Conservation (phyloP, 129 eudicot species). For the Mikania micrantha region DNA sequence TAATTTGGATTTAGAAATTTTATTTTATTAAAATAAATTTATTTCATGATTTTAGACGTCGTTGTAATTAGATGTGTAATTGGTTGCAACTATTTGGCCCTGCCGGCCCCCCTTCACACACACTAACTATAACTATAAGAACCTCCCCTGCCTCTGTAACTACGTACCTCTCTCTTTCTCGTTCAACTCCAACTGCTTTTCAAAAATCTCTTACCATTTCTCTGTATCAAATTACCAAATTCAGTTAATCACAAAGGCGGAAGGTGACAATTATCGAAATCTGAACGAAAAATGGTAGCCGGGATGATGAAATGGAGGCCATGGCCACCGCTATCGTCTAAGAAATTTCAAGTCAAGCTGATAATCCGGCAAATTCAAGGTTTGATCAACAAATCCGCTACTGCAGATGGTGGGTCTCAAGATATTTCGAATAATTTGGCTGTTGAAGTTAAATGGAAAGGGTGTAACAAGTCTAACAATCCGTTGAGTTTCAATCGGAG, state of each 20-base stretch:
- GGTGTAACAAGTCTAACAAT: slow-evolving; percentile 39
- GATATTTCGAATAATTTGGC: slow-evolving; percentile 26
- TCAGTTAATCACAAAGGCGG: neutral
- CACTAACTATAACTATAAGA: slow-evolving; percentile 9
- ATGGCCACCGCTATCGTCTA: slow-evolving; percentile 51
- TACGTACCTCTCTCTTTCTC: slow-evolving; percentile 11
- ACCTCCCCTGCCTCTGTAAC: slow-evolving; percentile 22
- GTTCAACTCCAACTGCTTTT: slow-evolving; percentile 27
- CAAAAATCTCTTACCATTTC: neutral
- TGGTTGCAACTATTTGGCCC: slow-evolving; percentile 15
- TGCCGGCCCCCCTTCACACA: slow-evolving; percentile 29
- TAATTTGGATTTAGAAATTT: too few relatives aligned
- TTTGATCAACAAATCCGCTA: neutral
- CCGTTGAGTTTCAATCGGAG: slow-evolving; percentile 37
- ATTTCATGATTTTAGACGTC: too few relatives aligned
- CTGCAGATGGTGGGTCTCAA: slow-evolving; percentile 15
- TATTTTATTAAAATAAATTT: too few relatives aligned
- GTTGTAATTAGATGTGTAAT: neutral
- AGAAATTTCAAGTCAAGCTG: slow-evolving; percentile 46
- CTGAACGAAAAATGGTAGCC: slow-evolving; percentile 40
- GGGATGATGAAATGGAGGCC: slow-evolving; percentile 86
- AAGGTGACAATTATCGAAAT: neutral
- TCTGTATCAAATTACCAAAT: slow-evolving; percentile 6
- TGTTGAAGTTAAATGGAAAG: slow-evolving; percentile 69
- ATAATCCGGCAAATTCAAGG: slow-evolving; percentile 33